phyloP scores from a whole-genome alignment of 345 rosid genomes.

The Bruguiera sexangula region DNA sequence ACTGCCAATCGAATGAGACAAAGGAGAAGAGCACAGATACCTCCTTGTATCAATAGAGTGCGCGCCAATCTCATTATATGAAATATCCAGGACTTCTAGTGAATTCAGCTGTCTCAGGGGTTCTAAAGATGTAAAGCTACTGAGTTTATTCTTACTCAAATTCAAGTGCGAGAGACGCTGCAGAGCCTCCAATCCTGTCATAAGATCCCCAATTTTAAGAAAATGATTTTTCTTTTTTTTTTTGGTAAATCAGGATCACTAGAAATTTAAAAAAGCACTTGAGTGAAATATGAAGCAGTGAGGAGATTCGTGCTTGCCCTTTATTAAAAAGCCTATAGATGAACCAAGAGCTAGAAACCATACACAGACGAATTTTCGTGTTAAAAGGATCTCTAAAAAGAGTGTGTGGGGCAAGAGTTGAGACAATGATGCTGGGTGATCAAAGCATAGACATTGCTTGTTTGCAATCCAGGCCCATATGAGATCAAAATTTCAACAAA shows the following conservation, averaged over 20 bases:
- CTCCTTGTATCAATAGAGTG: slow-evolving; percentile 78
- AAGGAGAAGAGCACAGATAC: slow-evolving; percentile 66
- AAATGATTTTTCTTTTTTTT: background rate
- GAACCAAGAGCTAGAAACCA: background rate
- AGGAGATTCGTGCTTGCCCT: background rate
- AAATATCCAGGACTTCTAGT: slow-evolving; percentile 65
- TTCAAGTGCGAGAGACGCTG: slow-evolving; percentile 69
- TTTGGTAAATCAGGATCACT: background rate
- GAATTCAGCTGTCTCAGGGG: slow-evolving; percentile 64
- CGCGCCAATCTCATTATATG: slow-evolving; percentile 80
- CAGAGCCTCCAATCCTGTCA: slow-evolving; percentile 71
- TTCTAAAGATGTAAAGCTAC: slow-evolving; percentile 66
- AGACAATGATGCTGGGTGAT: no score
- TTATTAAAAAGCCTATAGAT: background rate
- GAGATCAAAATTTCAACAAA: no score
- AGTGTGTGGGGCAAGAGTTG: no score
- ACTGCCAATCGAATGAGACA: slow-evolving; percentile 56
- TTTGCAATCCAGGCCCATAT: no score
- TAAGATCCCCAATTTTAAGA: slow-evolving; percentile 6
- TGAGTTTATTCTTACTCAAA: slow-evolving; percentile 66
- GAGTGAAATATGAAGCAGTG: background rate
- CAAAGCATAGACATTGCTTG: no score
- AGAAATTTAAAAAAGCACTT: no score
- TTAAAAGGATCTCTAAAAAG: no score
- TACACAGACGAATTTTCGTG: no score